A percentile compares a stretch with the other conserved stretches of the same genome.
phyloP scores from a whole-genome alignment of 495 filamentous ascomycete genomes.

The Penicillium nucicola region DNA sequence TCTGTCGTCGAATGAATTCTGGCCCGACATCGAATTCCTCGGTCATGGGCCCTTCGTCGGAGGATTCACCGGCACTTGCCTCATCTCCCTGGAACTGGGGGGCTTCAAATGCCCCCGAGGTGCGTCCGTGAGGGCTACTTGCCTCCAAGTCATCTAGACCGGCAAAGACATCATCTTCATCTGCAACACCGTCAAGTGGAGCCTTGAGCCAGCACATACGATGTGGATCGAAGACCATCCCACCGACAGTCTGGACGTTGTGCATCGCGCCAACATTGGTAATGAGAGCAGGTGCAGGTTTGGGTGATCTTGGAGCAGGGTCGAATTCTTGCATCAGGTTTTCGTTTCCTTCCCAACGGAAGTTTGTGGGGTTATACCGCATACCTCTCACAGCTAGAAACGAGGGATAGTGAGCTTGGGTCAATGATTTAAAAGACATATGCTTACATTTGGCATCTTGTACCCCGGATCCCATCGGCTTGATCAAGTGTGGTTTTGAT shows the following conservation, averaged over 20 bases:
- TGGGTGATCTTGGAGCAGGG: constrained; percentile 46
- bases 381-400: constrained; percentile 80
- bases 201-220: constrained; percentile 94
- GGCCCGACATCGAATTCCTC: constrained; percentile 98
- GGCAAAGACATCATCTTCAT: constrained; percentile 76
- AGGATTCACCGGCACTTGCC: constrained; percentile 46
- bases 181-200: constrained; percentile 39
- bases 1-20: constrained; percentile 82
- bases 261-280: constrained; percentile 71
- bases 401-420: constrained; percentile 4
- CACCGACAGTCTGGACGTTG: constrained; percentile 85
- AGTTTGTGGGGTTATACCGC: constrained; percentile 83
- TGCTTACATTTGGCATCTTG: constrained; percentile 65
- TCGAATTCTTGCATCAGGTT: constrained; percentile 77
- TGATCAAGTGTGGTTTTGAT: constrained; percentile 68
- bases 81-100: constrained; percentile 47
- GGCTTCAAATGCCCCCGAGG: constrained; percentile 26
- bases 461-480: constrained; percentile 59
- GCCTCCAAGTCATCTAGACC: constrained; percentile 66
- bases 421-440: neutral
- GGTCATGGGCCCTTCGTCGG: constrained; percentile 78
- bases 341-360: constrained; percentile 95
- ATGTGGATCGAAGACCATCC: constrained; percentile 96
- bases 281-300: constrained; percentile 87
- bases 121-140: constrained; percentile 37